phyloP scores from a whole-genome alignment of 345 rosid species.

The Iberis pinnata region DNA sequence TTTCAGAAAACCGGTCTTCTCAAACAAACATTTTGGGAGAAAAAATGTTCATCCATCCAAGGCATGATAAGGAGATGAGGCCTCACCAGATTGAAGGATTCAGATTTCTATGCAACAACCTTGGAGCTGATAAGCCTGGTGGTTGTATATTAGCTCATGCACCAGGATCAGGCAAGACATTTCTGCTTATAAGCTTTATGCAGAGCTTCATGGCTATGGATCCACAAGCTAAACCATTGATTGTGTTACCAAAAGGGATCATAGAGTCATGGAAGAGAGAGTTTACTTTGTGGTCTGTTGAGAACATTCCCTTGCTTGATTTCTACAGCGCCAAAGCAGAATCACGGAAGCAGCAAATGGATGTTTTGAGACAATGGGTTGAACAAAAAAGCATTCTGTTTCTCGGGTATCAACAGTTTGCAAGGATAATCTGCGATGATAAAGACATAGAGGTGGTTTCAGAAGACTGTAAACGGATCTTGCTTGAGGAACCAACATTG shows the following conservation, averaged over 20 bases:
- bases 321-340: slow-evolving; percentile 73
- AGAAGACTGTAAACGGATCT: slow-evolving; percentile 47
- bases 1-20: slow-evolving; percentile 30
- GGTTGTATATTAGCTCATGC: slow-evolving; percentile 97
- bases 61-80: slow-evolving; percentile 73
- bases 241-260: slow-evolving; percentile 82
- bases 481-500: slow-evolving; percentile 64
- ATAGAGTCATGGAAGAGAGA: slow-evolving; percentile 84
- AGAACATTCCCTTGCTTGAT: slow-evolving; percentile 59
- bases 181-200: slow-evolving; percentile 80
- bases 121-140: slow-evolving; percentile 64
- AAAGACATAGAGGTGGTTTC: slow-evolving; percentile 24
- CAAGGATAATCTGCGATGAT: slow-evolving; percentile 57
- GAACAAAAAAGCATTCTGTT: slow-evolving; percentile 68
- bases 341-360: slow-evolving; percentile 55
- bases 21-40: slow-evolving; percentile 41
- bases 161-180: slow-evolving; percentile 96
- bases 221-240: slow-evolving; percentile 72
- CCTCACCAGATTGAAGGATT: slow-evolving; percentile 91
- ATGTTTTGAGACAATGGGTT: slow-evolving; percentile 61
- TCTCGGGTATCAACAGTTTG: slow-evolving; percentile 82
- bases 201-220: slow-evolving; percentile 81
- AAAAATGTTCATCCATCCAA: slow-evolving; percentile 71
- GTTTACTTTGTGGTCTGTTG: slow-evolving; percentile 71
- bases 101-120: slow-evolving; percentile 61